Base-by-base conservation (phyloP, 805 yeast genomes). In the Metschnikowia corniflorae region DNA sequence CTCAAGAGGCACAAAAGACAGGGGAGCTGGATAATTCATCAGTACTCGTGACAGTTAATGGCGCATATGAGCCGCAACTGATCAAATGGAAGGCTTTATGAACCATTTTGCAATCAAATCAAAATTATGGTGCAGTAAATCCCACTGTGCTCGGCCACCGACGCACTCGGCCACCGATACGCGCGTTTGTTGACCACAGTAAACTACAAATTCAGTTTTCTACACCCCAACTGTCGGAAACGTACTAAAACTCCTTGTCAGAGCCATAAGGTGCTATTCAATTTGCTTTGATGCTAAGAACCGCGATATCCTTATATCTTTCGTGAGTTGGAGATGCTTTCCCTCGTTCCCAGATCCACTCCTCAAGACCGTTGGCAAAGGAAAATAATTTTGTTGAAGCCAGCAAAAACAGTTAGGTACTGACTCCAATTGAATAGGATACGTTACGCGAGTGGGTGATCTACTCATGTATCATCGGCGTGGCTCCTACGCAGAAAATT, bases 281-380 rank as follows among this genome's bases (percentile, higher is more conserved):
- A 13, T 18, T 17, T 8, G 31, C 31, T 4, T 17, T 28, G 22
- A 28, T 9, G 29, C 12, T 12, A 16, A 17, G 10, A 18, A 6
- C 10, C 10, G 16, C 29, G 12, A 14, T 26, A 14, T 6, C 5
- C 18, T 16, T 18, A 8, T 8, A 18, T 14, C 23, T 18, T 5
- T 30, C 33, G 33, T 30, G 26, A 19, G n/a, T n/a, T 21, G 13
- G 33, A 25, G 18, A 16, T 7, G 26, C 26, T 16, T 30, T 30
- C 13, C 17, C 22, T 8, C 13, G 17, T 26, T 6, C 17, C 29
- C 8, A 7, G 18, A 12, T 10, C 23, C 15, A 16, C 31, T 12
- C 19, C 17, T 6, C 23, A 10, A 5, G 31, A 16, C 8, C 31
- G 22, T 12, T 17, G 6, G 8, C 13, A 28, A 6, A 22, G 31